Evolutionary conservation across 192 early-diverging fungal genomes (phyloP), one percentile per base, ranked within the genome.

Genomic region (Phlyctochytrium bullatum): DNA sequence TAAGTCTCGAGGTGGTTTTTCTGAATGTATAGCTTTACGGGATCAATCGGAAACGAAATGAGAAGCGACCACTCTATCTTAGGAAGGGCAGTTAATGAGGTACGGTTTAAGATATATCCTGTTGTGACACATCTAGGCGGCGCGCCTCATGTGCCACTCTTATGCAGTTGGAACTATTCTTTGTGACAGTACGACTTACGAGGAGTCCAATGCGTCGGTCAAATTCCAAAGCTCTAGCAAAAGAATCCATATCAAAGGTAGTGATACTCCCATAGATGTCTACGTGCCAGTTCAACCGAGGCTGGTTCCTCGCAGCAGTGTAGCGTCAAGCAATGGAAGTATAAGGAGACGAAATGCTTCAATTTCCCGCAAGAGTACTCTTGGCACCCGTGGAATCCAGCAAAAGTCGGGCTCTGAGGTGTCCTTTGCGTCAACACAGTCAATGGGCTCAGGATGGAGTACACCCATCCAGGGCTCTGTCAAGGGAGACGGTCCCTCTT

Each of bases 21-120:
- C 4, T 34, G 31, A 36, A 40, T 10, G 6, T 62, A 33, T 32
- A 62, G 61, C 6, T 62, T 62, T 32, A 62, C 61, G 36, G 61
- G 61, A 4, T 62, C 61, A 10, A 62, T 62, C 10, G 61, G 61
- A 14, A 62, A 62, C 32, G 61, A 62, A 25, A 23, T 34, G 32
- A 12, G 61, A 34, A 62, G 61, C 61, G 61, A 62, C 25, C 61
- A 62, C 32, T 62, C 61, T 10, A 62, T 62, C 25, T 34, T 62
- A 35, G 61, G 61, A 17, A 14, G 36, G 16, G 61, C 33, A 4
- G 61, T 62, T 32, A 62, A 62, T 62, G 33, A 62, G 61, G 40
- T 47, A 47, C 20, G 20, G n/a, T n/a, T n/a, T n/a, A n/a, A n/a
- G n/a, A n/a, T n/a, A 47, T 47, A 47, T 47, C 20, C 20, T 47